These are phyloP conservation scores for Coniosporium apollinis DNA, from an alignment of 495 filamentous ascomycete genomes.

Conservation along the genomic window DNA sequence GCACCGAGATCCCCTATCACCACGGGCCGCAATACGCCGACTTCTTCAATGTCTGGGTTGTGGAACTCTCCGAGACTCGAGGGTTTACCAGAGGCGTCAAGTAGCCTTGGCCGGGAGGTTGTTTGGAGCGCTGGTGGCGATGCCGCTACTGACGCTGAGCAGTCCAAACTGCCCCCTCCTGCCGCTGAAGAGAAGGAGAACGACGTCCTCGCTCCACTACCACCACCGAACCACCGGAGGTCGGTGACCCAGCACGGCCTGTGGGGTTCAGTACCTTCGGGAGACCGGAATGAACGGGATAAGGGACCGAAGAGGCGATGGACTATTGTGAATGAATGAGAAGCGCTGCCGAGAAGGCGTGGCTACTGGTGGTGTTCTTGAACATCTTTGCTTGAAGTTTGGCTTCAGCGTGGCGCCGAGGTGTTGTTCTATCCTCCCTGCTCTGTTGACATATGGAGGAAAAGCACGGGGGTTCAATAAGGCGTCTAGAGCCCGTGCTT, in stretches of 20 bases:
- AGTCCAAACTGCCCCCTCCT: conserved; percentile 1
- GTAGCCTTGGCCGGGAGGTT: background rate
- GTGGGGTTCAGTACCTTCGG: conserved; percentile 13
- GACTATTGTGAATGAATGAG: conserved; percentile 16
- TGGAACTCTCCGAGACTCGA: background rate
- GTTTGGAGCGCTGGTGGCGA: background rate
- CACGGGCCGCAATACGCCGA: conserved; percentile 12
- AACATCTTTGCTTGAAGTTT: too few species aligned
- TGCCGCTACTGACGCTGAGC: background rate
- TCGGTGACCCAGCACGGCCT: conserved; percentile 10
- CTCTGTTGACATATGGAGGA: too few species aligned
- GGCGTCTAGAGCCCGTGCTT: too few species aligned
- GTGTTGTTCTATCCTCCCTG: too few species aligned
- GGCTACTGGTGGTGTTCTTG: too few species aligned
- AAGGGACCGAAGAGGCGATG: conserved; percentile 21
- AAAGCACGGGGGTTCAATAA: too few species aligned
- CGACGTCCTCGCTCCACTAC: conserved; percentile 11
- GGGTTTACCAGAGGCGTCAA: background rate
- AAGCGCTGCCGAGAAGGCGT: too few species aligned
- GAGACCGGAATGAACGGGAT: conserved; percentile 7
- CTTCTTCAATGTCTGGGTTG: conserved; percentile 1
- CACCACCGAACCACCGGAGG: conserved; percentile 3
- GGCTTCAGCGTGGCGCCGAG: too few species aligned
- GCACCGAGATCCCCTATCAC: conserved; percentile 14
- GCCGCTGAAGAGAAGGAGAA: conserved; percentile 3